Evolutionary conservation across 106 monocot species (phyloP).

Genomic region (Gastrodia elata): DNA sequence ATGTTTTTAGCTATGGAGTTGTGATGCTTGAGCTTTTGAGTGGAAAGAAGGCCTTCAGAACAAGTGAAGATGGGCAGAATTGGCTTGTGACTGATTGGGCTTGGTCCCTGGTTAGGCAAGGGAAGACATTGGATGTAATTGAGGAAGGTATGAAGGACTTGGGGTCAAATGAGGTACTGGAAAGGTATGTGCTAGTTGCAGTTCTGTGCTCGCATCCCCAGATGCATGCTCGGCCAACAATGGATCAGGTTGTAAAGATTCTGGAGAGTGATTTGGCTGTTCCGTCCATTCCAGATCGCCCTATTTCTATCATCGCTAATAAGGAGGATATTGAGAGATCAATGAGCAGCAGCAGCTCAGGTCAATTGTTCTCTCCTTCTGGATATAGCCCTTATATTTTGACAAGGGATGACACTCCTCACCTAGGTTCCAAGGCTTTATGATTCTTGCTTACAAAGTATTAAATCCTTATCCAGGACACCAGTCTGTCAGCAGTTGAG

Average conservation of each 20-base stretch:
- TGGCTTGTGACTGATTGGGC: constrained; percentile 76
- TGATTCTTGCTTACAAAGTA: neutral
- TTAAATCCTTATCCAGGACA: neutral
- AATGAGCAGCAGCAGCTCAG: constrained; percentile 52
- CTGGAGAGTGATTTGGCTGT: constrained; percentile 49
- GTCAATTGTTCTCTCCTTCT: constrained; percentile 45
- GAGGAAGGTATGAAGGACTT: constrained; percentile 68
- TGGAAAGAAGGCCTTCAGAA: constrained; percentile 62
- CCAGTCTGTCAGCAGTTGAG: neutral
- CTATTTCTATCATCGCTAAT: constrained; percentile 54
- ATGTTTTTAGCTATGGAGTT: constrained; percentile 88
- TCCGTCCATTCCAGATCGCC: constrained; percentile 57
- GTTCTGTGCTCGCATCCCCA: constrained; percentile 79
- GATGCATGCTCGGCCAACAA: constrained; percentile 76
- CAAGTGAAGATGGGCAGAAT: constrained; percentile 23
- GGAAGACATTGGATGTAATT: constrained; percentile 55
- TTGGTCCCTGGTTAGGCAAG: constrained; percentile 61
- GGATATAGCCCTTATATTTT: constrained; percentile 41
- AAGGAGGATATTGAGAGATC: constrained; percentile 71
- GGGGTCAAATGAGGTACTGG: constrained; percentile 47
- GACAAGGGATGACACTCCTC: constrained; percentile 13
- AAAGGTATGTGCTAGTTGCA: constrained; percentile 74
- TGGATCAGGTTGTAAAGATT: constrained; percentile 83
- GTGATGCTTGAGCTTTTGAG: constrained; percentile 84
- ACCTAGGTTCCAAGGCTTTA: neutral